These are phyloP conservation scores for Nemania sp. DNA, from an alignment of 2,329 filamentous ascomycete genomes.

Conservation along the genomic window DNA sequence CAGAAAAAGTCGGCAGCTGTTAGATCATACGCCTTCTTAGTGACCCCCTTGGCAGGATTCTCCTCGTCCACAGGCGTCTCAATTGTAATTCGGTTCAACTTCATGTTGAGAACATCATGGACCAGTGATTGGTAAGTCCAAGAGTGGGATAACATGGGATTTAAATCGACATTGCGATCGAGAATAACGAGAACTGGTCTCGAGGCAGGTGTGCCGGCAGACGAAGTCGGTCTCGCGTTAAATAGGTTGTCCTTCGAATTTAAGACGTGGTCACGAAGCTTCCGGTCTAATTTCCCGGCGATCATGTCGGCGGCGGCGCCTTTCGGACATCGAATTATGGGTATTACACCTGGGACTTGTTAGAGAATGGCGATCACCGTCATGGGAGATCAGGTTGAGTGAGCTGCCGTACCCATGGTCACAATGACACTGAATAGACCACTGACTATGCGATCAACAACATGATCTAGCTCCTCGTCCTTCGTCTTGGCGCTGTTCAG, in stretches of 20 bases:
- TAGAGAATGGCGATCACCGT: background rate
- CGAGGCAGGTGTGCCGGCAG: slow-evolving; percentile 68
- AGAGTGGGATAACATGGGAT: slow-evolving; percentile 98
- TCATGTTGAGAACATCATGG: slow-evolving; percentile 72
- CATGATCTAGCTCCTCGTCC: slow-evolving; percentile 84
- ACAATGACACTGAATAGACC: slow-evolving; percentile 97
- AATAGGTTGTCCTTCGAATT: slow-evolving; percentile 99
- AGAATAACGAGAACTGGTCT: slow-evolving; percentile 90
- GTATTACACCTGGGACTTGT: slow-evolving; percentile 70
- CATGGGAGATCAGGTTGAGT: background rate
- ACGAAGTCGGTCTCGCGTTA: slow-evolving; percentile 59
- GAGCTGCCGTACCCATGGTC: slow-evolving; percentile 76
- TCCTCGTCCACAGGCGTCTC: slow-evolving; percentile 79
- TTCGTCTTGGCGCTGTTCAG: slow-evolving; percentile 90
- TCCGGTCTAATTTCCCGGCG: slow-evolving; percentile 89
- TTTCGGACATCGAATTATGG: slow-evolving; percentile 92
- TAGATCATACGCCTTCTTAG: slow-evolving; percentile 88
- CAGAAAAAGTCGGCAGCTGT: slow-evolving; percentile 94
- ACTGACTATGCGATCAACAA: slow-evolving; percentile 89
- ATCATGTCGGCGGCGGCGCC: slow-evolving; percentile 93
- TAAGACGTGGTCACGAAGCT: slow-evolving; percentile 91
- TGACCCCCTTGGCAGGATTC: slow-evolving; percentile 72
- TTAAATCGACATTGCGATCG: slow-evolving; percentile 92
- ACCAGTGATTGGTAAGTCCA: slow-evolving; percentile 78
- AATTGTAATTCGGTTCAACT: slow-evolving; percentile 91